phyloP scores from a whole-genome alignment of 805 yeast genomes.

The Saccharomycopsis sp. region DNA sequence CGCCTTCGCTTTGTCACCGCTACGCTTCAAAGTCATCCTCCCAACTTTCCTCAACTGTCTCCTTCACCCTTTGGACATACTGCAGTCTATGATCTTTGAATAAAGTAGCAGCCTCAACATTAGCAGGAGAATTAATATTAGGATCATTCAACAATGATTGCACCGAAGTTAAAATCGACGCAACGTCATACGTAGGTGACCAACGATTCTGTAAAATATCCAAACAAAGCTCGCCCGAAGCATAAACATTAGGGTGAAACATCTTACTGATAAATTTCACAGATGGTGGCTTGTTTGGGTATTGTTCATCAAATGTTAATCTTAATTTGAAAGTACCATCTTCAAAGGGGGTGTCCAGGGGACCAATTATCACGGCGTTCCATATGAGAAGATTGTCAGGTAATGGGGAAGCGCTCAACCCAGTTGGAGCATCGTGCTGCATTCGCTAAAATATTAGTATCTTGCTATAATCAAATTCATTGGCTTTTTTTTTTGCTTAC shows the following conservation, averaged over 20 bases:
- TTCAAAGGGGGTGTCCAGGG: conserved; percentile 95
- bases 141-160: conserved; percentile 94
- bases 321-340: conserved; percentile 91
- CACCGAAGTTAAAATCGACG: conserved; percentile 87
- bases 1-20: no score
- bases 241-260: conserved; percentile 98
- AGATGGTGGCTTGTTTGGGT: conserved; percentile 93
- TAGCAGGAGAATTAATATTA: conserved; percentile 93
- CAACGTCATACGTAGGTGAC: conserved; percentile 98
- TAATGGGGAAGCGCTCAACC: conserved; percentile 94
- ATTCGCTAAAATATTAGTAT: conserved; percentile 48
- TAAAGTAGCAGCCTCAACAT: conserved; percentile 93
- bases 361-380: conserved; percentile 98
- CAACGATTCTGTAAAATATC: conserved; percentile 95
- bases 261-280: conserved; percentile 88
- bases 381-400: conserved; percentile 97
- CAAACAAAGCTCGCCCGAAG: conserved; percentile 88
- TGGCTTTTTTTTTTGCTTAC: conserved; percentile 34
- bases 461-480: conserved; percentile 5
- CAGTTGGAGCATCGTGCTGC: conserved; percentile 98
- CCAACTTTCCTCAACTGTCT: conserved; percentile 94
- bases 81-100: conserved; percentile 93
- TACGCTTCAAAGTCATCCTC: conserved; percentile 61
- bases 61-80: conserved; percentile 84
- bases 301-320: conserved; percentile 90